These are phyloP conservation scores for Ascochyta fabae DNA, from an alignment of 2,329 filamentous ascomycete species.

Conservation along the genomic window DNA sequence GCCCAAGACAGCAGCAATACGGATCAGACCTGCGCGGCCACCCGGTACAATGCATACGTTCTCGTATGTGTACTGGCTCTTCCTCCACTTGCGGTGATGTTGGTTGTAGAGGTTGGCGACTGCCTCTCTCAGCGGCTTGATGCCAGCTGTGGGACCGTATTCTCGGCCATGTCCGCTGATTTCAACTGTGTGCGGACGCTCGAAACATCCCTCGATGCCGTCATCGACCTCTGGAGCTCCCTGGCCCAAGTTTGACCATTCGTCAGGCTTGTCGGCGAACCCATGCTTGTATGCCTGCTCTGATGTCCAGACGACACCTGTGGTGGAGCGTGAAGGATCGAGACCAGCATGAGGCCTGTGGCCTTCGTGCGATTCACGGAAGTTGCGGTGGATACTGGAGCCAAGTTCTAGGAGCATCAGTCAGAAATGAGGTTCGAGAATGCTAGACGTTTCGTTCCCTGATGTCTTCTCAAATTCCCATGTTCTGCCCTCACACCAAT, in stretches of 20 bases:
- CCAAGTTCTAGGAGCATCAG: conserved; percentile 6
- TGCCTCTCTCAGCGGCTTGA: conserved; percentile 86
- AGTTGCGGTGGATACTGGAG: conserved; percentile 68
- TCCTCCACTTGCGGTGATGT: conserved; percentile 85
- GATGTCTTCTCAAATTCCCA: background rate
- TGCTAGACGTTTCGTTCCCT: background rate
- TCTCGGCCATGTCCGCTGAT: conserved; percentile 80
- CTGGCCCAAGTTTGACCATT: conserved; percentile 94
- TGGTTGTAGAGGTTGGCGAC: conserved; percentile 93
- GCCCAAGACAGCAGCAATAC: conserved; percentile 91
- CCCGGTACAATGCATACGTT: conserved; percentile 97
- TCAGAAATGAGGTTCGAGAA: background rate
- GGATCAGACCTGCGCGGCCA: conserved; percentile 88
- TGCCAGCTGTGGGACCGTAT: conserved; percentile 91
- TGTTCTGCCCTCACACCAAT: background rate
- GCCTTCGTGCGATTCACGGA: conserved; percentile 87
- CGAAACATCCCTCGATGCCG: conserved; percentile 88
- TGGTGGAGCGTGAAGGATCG: conserved; percentile 85
- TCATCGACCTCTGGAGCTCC: conserved; percentile 94
- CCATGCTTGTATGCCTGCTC: conserved; percentile 89
- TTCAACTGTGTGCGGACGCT: conserved; percentile 78
- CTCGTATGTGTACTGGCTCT: conserved; percentile 93
- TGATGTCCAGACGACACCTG: conserved; percentile 92
- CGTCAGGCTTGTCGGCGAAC: conserved; percentile 78
- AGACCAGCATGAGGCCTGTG: conserved; percentile 90